A percentile compares a stretch with the other conserved stretches of the same genome.
Evolutionary conservation across 1,284 basidiomycete species (phyloP).

Genomic region (Thecaphora thlaspeos): DNA sequence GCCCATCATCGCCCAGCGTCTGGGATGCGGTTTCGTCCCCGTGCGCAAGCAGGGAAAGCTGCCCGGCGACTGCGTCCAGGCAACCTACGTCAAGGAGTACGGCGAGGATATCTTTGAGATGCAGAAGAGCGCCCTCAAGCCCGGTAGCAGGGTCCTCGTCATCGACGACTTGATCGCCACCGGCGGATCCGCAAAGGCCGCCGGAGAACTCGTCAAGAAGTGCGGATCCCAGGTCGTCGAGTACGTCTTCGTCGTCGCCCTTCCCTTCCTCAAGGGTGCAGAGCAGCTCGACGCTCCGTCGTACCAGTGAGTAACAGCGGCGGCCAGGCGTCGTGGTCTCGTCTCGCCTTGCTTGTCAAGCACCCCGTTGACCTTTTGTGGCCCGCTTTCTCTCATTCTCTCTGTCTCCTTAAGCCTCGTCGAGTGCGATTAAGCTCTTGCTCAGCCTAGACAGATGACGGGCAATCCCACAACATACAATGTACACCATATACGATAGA

Average conservation of each 20-base stretch:
- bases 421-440: constrained; percentile 26
- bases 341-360: too few relatives aligned
- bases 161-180: constrained; percentile 97
- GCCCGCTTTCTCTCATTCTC: neutral
- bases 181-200: constrained; percentile 89
- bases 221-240: constrained; percentile 81
- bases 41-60: constrained; percentile 93
- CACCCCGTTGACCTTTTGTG: too few relatives aligned
- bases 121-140: constrained; percentile 79
- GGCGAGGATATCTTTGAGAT: constrained; percentile 96
- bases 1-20: constrained; percentile 82
- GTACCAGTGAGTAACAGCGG: constrained; percentile 61
- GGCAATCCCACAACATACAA: too few relatives aligned
- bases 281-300: constrained; percentile 79
- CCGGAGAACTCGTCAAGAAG: constrained; percentile 82
- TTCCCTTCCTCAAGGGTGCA: constrained; percentile 77
- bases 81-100: constrained; percentile 90
- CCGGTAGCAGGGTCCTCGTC: constrained; percentile 79
- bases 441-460: too few relatives aligned
- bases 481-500: too few relatives aligned
- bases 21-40: constrained; percentile 93
- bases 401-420: constrained; percentile 17
- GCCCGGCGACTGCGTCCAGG: constrained; percentile 77
- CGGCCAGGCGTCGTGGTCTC: too few relatives aligned
- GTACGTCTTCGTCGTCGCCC: constrained; percentile 90